A percentile compares a stretch with the other conserved stretches of the same genome.
These are phyloP conservation scores for Ramaria rubella DNA, from an alignment of 768 basidiomycete species.

Conservation along the genomic window DNA sequence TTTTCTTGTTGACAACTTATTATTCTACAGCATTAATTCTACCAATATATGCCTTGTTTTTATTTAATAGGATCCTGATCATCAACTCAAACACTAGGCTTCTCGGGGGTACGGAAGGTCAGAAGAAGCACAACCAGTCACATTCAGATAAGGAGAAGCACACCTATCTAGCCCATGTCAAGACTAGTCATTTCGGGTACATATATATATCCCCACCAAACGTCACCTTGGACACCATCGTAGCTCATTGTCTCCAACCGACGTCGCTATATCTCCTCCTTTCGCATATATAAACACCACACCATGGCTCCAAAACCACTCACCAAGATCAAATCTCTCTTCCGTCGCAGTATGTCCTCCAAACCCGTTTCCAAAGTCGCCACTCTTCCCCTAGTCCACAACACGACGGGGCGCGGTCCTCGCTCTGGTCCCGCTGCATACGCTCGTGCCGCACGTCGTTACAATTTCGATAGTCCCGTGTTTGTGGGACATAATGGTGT, in stretches of 20 bases:
- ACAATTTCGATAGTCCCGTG: conserved; percentile 6
- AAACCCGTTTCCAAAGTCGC: conserved; percentile 2
- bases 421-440: conserved; percentile 11
- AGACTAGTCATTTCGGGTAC: no score
- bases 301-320: not conserved
- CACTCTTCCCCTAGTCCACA: not conserved
- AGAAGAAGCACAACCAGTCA: no score
- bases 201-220: not conserved
- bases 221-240: not conserved
- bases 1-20: no score
- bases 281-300: not conserved
- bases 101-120: no score
- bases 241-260: not conserved
- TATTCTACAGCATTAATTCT: no score
- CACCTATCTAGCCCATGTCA: not conserved
- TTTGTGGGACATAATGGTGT: conserved; percentile 2
- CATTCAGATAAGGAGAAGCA: not conserved
- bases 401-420: not conserved
- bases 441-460: conserved; percentile 7
- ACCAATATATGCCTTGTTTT: no score
- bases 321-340: not conserved
- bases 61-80: not conserved
- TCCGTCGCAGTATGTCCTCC: conserved; percentile 2
- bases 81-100: not conserved
- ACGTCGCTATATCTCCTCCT: not conserved